Percentiles rank a stretch among this genome's conserved stretches.
Conservation (phyloP, 2,329 filamentous ascomycete species). For the Colletotrichum viniferum region DNA sequence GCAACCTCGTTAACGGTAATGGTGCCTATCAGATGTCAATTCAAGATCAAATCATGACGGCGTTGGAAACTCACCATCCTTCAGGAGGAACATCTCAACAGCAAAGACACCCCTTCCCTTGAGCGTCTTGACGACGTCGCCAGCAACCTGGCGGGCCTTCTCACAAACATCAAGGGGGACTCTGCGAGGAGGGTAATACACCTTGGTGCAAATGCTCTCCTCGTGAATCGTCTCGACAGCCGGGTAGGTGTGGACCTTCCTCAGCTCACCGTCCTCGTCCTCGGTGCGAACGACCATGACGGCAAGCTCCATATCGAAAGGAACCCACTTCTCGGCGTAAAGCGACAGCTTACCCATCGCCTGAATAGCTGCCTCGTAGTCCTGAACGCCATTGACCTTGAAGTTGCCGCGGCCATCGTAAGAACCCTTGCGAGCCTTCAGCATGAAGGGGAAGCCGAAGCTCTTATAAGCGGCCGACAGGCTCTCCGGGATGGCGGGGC, state of each 20-base stretch:
- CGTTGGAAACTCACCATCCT: constrained; percentile 56
- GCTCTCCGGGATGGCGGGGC: constrained; percentile 59
- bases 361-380: constrained; percentile 67
- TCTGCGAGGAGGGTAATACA: constrained; percentile 81
- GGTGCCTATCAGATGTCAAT: constrained; percentile 40
- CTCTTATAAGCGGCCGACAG: constrained; percentile 66
- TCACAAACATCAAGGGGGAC: constrained; percentile 65
- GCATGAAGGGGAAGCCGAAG: constrained; percentile 86
- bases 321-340: constrained; percentile 89
- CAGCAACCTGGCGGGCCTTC: constrained; percentile 76
- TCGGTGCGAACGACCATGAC: constrained; percentile 95
- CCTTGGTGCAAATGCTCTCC: constrained; percentile 92
- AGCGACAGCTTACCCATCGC: constrained; percentile 73
- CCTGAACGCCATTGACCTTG: constrained; percentile 48
- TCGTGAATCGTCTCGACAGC: constrained; percentile 95
- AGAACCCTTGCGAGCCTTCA: constrained; percentile 88
- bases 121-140: constrained; percentile 78
- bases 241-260: constrained; percentile 73
- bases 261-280: constrained; percentile 59
- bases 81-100: constrained; percentile 91
- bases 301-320: constrained; percentile 85
- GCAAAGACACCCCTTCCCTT: constrained; percentile 93
- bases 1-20: constrained; percentile 88
- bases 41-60: background rate
- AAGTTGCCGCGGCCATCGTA: constrained; percentile 86